Conservation (phyloP, 331 rosid species). For the Quercus tomentella region DNA sequence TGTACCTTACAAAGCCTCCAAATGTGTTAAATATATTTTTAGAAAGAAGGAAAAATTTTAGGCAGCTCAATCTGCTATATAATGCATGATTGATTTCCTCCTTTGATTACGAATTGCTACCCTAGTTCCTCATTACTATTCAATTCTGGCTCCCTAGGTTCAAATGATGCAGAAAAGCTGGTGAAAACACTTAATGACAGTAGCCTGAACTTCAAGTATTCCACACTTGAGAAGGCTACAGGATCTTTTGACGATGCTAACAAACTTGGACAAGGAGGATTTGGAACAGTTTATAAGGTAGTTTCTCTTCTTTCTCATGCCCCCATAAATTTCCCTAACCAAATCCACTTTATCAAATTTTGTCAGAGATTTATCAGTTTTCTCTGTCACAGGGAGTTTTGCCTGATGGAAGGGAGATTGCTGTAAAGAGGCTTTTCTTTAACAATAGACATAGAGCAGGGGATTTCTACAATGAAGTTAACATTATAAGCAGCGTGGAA, state of each 20-base stretch:
- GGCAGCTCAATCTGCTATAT: too few species aligned
- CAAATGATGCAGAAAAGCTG: constrained; percentile 60
- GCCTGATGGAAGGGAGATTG: constrained; percentile 91
- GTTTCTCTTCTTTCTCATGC: constrained; percentile 5
- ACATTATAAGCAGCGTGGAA: constrained; percentile 79
- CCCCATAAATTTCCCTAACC: neutral
- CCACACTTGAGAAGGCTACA: constrained; percentile 84
- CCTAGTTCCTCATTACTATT: too few species aligned
- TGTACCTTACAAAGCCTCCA: too few species aligned
- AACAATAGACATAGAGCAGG: constrained; percentile 84
- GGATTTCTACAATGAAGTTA: constrained; percentile 85
- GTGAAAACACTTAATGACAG: constrained; percentile 64
- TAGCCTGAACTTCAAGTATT: constrained; percentile 85
- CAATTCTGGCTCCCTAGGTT: constrained; percentile 34
- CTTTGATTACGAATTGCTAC: too few species aligned
- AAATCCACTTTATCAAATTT: neutral
- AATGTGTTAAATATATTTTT: too few species aligned
- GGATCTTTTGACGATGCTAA: constrained; percentile 49
- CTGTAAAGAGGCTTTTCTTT: constrained; percentile 79
- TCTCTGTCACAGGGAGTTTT: constrained; percentile 65
- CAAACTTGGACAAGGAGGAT: constrained; percentile 97
- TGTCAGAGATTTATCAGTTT: neutral
- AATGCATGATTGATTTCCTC: too few species aligned
- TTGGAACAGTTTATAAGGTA: constrained; percentile 92
- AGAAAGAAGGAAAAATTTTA: too few species aligned